A percentile compares a stretch with the other conserved stretches of the same genome.
Conservation (phyloP, 768 basidiomycete genomes). For the Termitomyces sp. region DNA sequence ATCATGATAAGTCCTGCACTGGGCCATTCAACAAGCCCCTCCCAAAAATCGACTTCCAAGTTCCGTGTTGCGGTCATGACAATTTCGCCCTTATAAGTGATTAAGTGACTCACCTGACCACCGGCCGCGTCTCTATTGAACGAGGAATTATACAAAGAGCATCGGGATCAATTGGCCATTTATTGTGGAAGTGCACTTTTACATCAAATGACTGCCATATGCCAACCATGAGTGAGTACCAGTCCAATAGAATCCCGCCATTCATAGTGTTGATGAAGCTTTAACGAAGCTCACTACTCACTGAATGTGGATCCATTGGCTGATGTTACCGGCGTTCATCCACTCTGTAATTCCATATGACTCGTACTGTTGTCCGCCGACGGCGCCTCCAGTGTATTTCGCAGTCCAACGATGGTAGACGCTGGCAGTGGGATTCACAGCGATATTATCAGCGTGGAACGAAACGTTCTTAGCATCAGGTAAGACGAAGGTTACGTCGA, state of each 20-base stretch:
- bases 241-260: not conserved
- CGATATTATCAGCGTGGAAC: slow-evolving; percentile 12
- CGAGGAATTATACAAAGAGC: not conserved
- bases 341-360: slow-evolving; percentile 11
- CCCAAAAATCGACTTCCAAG: not conserved
- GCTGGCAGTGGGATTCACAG: slow-evolving; percentile 10
- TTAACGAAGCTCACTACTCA: slow-evolving; percentile 23
- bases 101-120: no score
- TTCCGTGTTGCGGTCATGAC: not conserved
- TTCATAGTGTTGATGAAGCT: not conserved
- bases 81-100: not conserved
- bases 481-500: slow-evolving; percentile 10
- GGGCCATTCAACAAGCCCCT: not conserved
- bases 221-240: no score
- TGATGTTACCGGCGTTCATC: slow-evolving; percentile 11
- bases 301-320: slow-evolving; percentile 15
- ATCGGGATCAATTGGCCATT: not conserved
- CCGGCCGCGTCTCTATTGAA: no score
- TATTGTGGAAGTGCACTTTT: not conserved
- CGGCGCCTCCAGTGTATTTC: slow-evolving; percentile 8
- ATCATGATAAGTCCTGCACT: not conserved
- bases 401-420: slow-evolving; percentile 13
- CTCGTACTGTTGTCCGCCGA: slow-evolving; percentile 4
- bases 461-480: slow-evolving; percentile 4
- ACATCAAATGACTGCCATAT: not conserved